Base-by-base conservation (phyloP, 2,329 filamentous ascomycete species). In the Dactylonectria macrodidyma region DNA sequence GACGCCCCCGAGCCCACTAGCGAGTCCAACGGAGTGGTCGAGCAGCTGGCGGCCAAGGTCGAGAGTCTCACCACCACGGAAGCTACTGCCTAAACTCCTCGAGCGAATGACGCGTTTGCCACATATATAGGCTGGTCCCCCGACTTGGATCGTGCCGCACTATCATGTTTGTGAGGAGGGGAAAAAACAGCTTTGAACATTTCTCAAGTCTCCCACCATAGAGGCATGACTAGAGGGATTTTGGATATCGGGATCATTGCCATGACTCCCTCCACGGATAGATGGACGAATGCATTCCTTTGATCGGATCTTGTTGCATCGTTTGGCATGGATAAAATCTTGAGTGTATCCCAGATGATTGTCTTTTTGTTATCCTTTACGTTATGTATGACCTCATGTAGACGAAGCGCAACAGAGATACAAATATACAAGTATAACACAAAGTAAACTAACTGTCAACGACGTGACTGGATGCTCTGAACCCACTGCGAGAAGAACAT, bases 11-110 rank as follows among this genome's bases (percentile, higher is more conserved):
- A 73, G 36, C 69, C 68, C 22, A 11, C 55, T 10, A 57, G 52
- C n/a, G 61, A 67, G 56, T 22, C 70, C 6, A 68, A 71, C 24
- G 75, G 78, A 24, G 73, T 79, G 8, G 71, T 81, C 44, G 75
- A 78, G 14, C 77, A 79, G 51, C 67, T 81, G 34, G 73, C 75
- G n/a, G 74, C 76, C 5, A 79, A 83, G 71, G 74, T 82, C 4
- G 79, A 82, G 66, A 70, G 76, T 59, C 75, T 80, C 10, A 77
- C 76, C 30, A 78, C 78, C 14, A 68, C 68, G 9, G 51, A 54
- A 54, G 57, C 65, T 10, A 59, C 59, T 36, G 59, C 62, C 46
- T 71, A 48, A 60, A 30, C 26, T 11, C 22, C 9, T 33, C 19
- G 5, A 24, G 24, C 10, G 38, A 3, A 34, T 22, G 50, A 9